phyloP scores from a whole-genome alignment of 1,139 yeast genomes.

The Spencermartinsiella ligniputridi region DNA sequence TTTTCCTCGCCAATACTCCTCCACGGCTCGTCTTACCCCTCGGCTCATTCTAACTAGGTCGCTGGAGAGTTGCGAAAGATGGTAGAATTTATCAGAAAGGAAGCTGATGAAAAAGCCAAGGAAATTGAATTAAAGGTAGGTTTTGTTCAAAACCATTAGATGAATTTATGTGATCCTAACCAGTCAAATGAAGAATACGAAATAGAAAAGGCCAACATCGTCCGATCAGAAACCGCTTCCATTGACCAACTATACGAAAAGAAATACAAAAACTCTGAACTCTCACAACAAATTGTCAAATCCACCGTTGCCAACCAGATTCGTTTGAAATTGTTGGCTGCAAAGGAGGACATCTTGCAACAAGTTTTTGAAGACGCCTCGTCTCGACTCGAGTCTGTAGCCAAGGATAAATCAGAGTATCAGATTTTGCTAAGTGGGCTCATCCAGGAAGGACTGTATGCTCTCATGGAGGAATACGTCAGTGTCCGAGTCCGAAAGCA shows the following conservation, averaged over 20 bases:
- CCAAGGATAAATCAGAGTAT: slow-evolving; percentile 55
- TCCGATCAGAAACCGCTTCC: slow-evolving; percentile 84
- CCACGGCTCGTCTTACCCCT: background rate
- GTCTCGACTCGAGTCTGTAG: slow-evolving; percentile 50
- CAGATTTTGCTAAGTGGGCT: slow-evolving; percentile 67
- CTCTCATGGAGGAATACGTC: slow-evolving; percentile 68
- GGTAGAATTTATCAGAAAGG: slow-evolving; percentile 98
- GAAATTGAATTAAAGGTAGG: slow-evolving; percentile 77
- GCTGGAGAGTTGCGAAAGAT: slow-evolving; percentile 93
- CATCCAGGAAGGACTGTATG: slow-evolving; percentile 75
- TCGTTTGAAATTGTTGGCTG: slow-evolving; percentile 81
- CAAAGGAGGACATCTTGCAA: slow-evolving; percentile 77
- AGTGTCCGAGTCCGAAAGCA: slow-evolving; percentile 62
- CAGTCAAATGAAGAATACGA: slow-evolving; percentile 96
- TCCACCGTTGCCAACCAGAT: slow-evolving; percentile 94
- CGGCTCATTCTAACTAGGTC: slow-evolving; percentile 47
- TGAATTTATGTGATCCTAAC: background rate
- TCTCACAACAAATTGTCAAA: slow-evolving; percentile 92
- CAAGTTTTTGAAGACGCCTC: slow-evolving; percentile 71
- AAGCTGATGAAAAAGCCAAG: slow-evolving; percentile 97
- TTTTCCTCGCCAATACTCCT: too few relatives aligned
- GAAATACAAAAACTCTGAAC: slow-evolving; percentile 83
- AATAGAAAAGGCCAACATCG: slow-evolving; percentile 92
- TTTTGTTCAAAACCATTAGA: background rate
- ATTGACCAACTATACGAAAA: slow-evolving; percentile 78